Percentiles rank a stretch among this genome's conserved stretches.
Evolutionary conservation across 2,329 filamentous ascomycete species (phyloP).

Genomic region (Fusarium devonianum): DNA sequence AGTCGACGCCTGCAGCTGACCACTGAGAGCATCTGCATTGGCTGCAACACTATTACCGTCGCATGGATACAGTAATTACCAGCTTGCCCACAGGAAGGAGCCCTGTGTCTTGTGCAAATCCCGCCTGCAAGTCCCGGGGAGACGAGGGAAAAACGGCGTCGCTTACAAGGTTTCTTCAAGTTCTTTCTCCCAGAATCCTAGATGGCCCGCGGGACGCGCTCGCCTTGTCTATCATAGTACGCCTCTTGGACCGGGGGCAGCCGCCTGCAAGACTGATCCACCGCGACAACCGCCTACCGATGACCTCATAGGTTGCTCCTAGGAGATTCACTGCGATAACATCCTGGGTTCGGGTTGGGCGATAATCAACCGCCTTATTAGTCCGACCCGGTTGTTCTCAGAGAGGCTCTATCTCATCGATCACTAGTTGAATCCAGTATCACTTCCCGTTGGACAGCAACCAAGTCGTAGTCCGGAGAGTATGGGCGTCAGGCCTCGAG

Average conservation of each 20-base stretch:
- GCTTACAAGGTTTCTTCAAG: slow-evolving; percentile 14
- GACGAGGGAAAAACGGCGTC: slow-evolving; percentile 25
- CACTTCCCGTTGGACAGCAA: background rate
- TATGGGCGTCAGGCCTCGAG: slow-evolving; percentile 5
- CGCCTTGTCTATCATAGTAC: slow-evolving; percentile 22
- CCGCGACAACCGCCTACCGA: slow-evolving; percentile 34
- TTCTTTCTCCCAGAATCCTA: slow-evolving; percentile 33
- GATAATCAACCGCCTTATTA: background rate
- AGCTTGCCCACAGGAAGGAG: slow-evolving; percentile 3
- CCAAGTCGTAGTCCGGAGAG: background rate
- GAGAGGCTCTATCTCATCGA: too few species aligned
- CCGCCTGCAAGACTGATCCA: slow-evolving; percentile 15
- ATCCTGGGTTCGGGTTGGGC: slow-evolving; percentile 1
- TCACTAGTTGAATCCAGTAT: background rate
- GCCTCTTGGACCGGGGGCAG: slow-evolving; percentile 10
- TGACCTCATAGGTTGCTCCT: slow-evolving; percentile 36
- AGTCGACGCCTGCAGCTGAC: slow-evolving; percentile 23
- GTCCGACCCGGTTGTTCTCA: too few species aligned
- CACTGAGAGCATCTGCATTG: slow-evolving; percentile 34
- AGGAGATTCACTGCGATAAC: slow-evolving; percentile 11
- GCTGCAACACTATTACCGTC: slow-evolving; percentile 7
- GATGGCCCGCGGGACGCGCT: slow-evolving; percentile 31
- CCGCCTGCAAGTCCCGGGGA: slow-evolving; percentile 25
- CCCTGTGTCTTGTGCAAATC: slow-evolving; percentile 4
- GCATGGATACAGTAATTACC: background rate